Evolutionary conservation across 768 basidiomycete genomes (phyloP), one percentile per base, ranked within the genome.

Genomic region (Tylopilus rubrobrunneus): DNA sequence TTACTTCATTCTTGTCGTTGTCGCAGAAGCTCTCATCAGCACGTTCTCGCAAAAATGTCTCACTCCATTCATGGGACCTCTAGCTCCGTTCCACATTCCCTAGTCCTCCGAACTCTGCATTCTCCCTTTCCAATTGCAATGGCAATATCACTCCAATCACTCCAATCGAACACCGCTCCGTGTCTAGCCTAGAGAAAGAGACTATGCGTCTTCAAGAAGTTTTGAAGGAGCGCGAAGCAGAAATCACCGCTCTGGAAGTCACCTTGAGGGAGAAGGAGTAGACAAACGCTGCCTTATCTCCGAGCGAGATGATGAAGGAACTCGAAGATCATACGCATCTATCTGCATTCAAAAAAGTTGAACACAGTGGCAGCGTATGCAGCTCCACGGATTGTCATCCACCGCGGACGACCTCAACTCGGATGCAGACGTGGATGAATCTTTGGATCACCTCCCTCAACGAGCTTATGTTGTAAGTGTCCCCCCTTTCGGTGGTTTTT

Each of bases 131-230:
- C 70, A 58, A 75, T 60, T 68, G 53, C 41, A 67, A 65, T 46
- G 65, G 68, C 25, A 53, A 40, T 25, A 46, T 36, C 19, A 63
- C 62, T 19, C 57, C 61, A 0, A 43, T 36, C 25, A 63, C 62
- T 19, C 57, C 61, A 0, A 59, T 73, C 9, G 77, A 78, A 54
- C 89, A 92, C 61, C 83, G 95, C 45, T 91, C 92, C 25, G 84
- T 85, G 7, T 76, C 80, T 17, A 94, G 93, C 67, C 78, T 97
- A 56, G 94, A 97, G 71, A 87, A 89, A 63, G 96, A 98, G 71
- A 92, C 98, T 55, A 94, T 93, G 87, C 85, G 94, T 53, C 73
- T 98, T 42, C 96, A 98, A 69, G 87, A 93, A 62, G 92, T 93
- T 33, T 77, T 98, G 56, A 89, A 85, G 66, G 89, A 93, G 58